Percentiles rank a stretch among this genome's conserved stretches.
Evolutionary conservation across 306 rosid species (phyloP).

Genomic region (Inga leiocalycina): DNA sequence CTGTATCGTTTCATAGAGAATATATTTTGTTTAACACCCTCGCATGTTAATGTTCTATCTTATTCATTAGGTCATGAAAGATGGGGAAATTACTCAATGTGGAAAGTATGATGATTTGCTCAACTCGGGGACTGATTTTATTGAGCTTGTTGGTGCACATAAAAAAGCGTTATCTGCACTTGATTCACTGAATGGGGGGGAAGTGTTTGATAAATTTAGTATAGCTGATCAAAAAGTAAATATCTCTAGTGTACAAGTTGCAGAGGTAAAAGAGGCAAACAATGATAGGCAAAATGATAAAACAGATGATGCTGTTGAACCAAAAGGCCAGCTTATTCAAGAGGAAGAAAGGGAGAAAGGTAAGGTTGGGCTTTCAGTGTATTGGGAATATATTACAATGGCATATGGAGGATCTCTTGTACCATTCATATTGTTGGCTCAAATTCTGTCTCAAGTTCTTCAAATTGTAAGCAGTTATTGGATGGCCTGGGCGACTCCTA

Average conservation of each 20-base stretch:
- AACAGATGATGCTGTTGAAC: slow-evolving; percentile 38
- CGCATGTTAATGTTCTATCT: background rate
- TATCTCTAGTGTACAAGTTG: slow-evolving; percentile 26
- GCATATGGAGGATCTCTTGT: slow-evolving; percentile 84
- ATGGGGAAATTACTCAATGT: slow-evolving; percentile 72
- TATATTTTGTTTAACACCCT: background rate
- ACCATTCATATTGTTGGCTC: slow-evolving; percentile 70
- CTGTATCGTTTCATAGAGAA: background rate
- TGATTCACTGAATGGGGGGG: slow-evolving; percentile 39
- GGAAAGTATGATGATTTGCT: slow-evolving; percentile 76
- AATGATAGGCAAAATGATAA: slow-evolving; percentile 40
- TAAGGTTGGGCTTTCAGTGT: slow-evolving; percentile 64
- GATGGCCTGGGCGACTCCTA: slow-evolving; percentile 93
- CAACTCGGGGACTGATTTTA: slow-evolving; percentile 66
- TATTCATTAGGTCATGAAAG: slow-evolving; percentile 75
- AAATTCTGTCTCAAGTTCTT: slow-evolving; percentile 64
- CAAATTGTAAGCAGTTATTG: slow-evolving; percentile 93
- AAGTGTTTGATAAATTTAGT: slow-evolving; percentile 36
- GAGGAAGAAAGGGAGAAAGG: slow-evolving; percentile 95
- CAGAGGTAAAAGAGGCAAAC: slow-evolving; percentile 42
- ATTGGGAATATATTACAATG: slow-evolving; percentile 70
- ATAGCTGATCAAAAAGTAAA: slow-evolving; percentile 32
- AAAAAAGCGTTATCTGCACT: slow-evolving; percentile 71
- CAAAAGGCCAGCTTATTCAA: slow-evolving; percentile 74
- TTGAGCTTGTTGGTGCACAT: slow-evolving; percentile 90